Conservation (phyloP, 139 green algal species). For the Pycnococcus provasolii region DNA sequence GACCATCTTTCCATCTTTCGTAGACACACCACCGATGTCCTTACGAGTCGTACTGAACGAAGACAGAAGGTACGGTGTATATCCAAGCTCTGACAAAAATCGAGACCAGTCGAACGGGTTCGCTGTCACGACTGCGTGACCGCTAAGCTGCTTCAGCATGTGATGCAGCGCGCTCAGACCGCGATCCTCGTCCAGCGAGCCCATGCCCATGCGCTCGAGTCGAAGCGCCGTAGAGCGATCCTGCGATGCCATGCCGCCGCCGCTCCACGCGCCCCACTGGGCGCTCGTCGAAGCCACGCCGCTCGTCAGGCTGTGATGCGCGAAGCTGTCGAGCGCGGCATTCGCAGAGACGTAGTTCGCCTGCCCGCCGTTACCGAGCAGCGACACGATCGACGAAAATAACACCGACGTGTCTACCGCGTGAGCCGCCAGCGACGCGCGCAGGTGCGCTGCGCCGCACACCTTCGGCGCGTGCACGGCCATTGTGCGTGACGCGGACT, state of each 20-base stretch:
- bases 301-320: neutral
- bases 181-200: constrained; percentile 26
- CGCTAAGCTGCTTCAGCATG: constrained; percentile 14
- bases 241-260: constrained; percentile 62
- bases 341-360: constrained; percentile 33
- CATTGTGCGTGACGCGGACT: constrained; percentile 30
- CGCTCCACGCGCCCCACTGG: constrained; percentile 82
- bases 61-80: too few relatives aligned
- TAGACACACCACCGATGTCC: too few relatives aligned
- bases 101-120: constrained; percentile 8
- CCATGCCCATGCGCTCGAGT: constrained; percentile 60
- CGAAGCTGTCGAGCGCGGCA: constrained; percentile 30
- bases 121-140: neutral
- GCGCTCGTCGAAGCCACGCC: constrained; percentile 33
- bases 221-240: constrained; percentile 41
- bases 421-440: neutral
- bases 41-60: too few relatives aligned
- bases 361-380: constrained; percentile 43
- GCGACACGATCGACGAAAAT: constrained; percentile 46
- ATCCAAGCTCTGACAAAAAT: neutral
- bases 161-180: constrained; percentile 20
- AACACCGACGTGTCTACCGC: constrained; percentile 2
- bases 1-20: too few relatives aligned
- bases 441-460: neutral
- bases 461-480: constrained; percentile 47